Evolutionary conservation across 2,329 filamentous ascomycete genomes (phyloP), one percentile per base, ranked within the genome.

Genomic region (Fusarium paranaense): DNA sequence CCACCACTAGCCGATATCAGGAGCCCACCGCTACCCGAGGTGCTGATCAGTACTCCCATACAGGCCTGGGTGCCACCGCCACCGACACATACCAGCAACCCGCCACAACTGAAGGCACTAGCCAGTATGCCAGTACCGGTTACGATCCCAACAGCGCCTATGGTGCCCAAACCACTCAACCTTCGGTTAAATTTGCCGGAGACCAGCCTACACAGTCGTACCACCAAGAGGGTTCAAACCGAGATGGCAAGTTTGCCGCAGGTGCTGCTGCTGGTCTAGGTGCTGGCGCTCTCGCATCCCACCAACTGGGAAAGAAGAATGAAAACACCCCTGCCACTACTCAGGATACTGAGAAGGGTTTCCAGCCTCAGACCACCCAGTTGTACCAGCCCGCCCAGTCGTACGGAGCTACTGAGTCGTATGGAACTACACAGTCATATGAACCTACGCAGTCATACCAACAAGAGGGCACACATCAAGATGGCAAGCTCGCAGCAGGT

Each of bases 211-310:
- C 38, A 6, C 70, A 64, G 6, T 30, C 60, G 0, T 20, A 64
- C 3, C 69, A 70, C 9, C 54, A 66, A 9, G 45, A 72, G 4
- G 25, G 8, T 0, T 40, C 61, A 13, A 52, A 60, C 4, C 45
- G 47, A 18, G 56, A 62, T 2, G 25, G 32, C 22, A 61, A 52
- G 5, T 35, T 70, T 0, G 64, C 60, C 4, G 20, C 64, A 1
- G 71, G 66, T 9, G 33, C 70, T 13, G 73, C 65, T 7, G 66
- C 69, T 0, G 74, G 73, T 6, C 30, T 76, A 2, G 69, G 74
- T 0, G 73, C 64, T 6, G 73, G 62, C 2, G 69, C 62, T 2
- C 50, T 75, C 2, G 69, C 65, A 1, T 75, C 66, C 1, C 71
- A 61, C 5, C 37, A 42, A 13, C 10, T 47, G 3, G 54, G 16